Conservation (phyloP, 2,329 filamentous ascomycete species). For the Periconia macrospinosa region DNA sequence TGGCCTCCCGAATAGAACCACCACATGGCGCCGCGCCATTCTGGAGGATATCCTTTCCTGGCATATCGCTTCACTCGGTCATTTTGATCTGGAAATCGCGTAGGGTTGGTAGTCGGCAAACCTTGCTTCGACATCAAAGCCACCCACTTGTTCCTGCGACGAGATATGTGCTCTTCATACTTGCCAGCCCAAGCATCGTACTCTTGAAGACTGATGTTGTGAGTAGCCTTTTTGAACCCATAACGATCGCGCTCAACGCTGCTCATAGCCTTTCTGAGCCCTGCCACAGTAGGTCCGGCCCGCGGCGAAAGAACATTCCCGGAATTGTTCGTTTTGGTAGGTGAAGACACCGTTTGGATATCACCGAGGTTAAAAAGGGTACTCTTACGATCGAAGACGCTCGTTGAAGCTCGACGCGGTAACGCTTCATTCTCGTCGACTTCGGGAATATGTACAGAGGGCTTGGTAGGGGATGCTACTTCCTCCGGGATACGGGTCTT, state of each 20-base stretch:
- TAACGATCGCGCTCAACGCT: constrained; percentile 71
- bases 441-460: constrained; percentile 33
- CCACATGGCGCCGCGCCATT: constrained; percentile 95
- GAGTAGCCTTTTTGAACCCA: constrained; percentile 86
- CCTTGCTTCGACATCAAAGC: constrained; percentile 75
- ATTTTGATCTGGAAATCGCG: constrained; percentile 76
- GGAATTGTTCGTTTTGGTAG: constrained; percentile 17
- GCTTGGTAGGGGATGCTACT: constrained; percentile 27
- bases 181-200: constrained; percentile 80
- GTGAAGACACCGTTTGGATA: constrained; percentile 7
- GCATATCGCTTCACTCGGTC: constrained; percentile 88
- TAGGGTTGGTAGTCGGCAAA: constrained; percentile 70
- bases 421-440: constrained; percentile 38
- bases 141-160: constrained; percentile 81
- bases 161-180: constrained; percentile 74
- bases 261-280: constrained; percentile 18
- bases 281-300: constrained; percentile 8
- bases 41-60: constrained; percentile 88
- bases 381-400: constrained; percentile 38
- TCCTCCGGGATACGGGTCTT: constrained; percentile 26
- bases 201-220: constrained; percentile 73
- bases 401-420: constrained; percentile 39
- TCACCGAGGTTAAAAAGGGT: constrained; percentile 26
- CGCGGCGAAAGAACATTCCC: constrained; percentile 1
- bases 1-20: constrained; percentile 94